Evolutionary conservation across 163 green algal species (phyloP).

Genomic region (Chloromonas sp.): DNA sequence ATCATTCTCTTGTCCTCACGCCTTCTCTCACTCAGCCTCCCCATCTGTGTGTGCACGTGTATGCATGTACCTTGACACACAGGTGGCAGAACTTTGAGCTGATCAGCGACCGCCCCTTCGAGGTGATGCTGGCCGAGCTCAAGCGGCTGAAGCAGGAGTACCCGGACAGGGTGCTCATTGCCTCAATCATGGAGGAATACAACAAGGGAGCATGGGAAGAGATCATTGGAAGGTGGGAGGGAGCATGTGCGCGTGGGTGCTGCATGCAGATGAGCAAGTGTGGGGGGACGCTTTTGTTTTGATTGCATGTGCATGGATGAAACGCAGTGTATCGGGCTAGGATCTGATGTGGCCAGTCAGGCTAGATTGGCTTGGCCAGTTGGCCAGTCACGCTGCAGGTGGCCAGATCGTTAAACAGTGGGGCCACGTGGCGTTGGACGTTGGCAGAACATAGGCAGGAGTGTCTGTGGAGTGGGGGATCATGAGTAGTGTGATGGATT

Average conservation of each 20-base stretch:
- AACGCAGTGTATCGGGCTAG: background rate
- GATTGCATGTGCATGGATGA: background rate
- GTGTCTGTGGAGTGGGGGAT: background rate
- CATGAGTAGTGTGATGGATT: too few species aligned
- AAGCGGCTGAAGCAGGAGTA: conserved; percentile 73
- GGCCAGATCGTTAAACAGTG: too few species aligned
- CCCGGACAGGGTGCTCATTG: conserved; percentile 88
- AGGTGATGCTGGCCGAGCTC: conserved; percentile 91
- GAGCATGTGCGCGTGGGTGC: background rate
- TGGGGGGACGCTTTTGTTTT: background rate
- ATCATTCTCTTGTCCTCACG: too few species aligned
- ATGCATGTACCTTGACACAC: background rate
- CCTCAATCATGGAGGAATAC: conserved; percentile 83
- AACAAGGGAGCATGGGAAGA: conserved; percentile 85
- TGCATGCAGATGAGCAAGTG: background rate
- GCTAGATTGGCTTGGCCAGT: too few species aligned
- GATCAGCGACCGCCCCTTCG: conserved; percentile 87
- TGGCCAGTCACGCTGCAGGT: too few species aligned
- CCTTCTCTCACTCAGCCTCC: too few species aligned
- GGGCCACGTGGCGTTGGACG: background rate
- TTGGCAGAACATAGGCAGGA: background rate
- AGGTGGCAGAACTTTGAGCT: conserved; percentile 88
- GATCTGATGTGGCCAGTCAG: too few species aligned
- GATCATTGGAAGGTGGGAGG: conserved; percentile 72
- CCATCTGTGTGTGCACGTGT: too few species aligned